Percentiles rank a stretch among this genome's conserved stretches.
Evolutionary conservation across 805 yeast genomes (phyloP).

Genomic region (Yamadazyma ubonensis): DNA sequence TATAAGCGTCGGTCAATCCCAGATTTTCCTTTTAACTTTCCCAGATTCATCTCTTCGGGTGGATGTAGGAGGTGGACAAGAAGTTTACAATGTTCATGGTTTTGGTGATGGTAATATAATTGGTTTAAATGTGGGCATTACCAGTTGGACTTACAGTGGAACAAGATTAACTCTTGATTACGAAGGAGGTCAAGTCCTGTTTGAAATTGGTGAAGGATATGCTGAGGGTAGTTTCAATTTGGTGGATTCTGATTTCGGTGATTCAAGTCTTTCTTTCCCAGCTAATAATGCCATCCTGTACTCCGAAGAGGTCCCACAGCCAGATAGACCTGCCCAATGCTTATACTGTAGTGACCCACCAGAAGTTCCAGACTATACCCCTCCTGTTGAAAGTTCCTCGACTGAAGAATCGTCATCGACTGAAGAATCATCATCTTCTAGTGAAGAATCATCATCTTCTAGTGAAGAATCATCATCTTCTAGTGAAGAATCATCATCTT

Average conservation of each 20-base stretch:
- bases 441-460: too few relatives aligned
- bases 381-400: too few relatives aligned
- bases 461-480: too few relatives aligned
- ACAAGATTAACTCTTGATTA: constrained; percentile 3
- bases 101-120: constrained; percentile 25
- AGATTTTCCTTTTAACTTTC: constrained; percentile 20
- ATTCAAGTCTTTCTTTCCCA: constrained; percentile 7
- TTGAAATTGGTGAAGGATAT: constrained; percentile 9
- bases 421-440: too few relatives aligned
- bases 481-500: too few relatives aligned
- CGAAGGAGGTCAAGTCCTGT: background rate
- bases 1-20: constrained; percentile 12
- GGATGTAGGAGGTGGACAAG: constrained; percentile 20
- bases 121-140: constrained; percentile 11
- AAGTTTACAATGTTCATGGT: constrained; percentile 19
- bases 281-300: constrained; percentile 12
- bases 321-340: constrained; percentile 16
- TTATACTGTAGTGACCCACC: constrained; percentile 14
- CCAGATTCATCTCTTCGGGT: constrained; percentile 17
- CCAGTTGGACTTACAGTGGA: background rate
- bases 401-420: too few relatives aligned
- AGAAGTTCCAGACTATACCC: constrained; percentile 16
- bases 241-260: constrained; percentile 6
- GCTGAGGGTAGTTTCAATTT: background rate
- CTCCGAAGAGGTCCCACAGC: constrained; percentile 13